These are phyloP conservation scores for Chloris gayana DNA, from an alignment of 176 grass and related monocot genomes.

Conservation along the genomic window DNA sequence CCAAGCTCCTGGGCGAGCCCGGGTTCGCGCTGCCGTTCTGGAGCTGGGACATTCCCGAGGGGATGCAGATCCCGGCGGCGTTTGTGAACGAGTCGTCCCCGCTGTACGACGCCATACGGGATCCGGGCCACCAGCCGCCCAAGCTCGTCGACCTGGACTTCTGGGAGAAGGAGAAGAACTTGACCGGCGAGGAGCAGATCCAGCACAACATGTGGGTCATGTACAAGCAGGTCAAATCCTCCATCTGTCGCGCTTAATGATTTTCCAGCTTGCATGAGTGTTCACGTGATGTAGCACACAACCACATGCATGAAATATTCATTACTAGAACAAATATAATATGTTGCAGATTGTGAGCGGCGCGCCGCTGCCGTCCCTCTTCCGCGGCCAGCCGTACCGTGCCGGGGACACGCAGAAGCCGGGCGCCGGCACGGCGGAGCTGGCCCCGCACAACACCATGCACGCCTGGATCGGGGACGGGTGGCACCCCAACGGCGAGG, in stretches of 20 bases:
- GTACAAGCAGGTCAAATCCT: conserved; percentile 40
- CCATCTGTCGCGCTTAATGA: background rate
- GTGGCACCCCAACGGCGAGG: conserved; percentile 9
- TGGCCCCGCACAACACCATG: conserved; percentile 33
- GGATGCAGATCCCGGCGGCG: conserved; percentile 46
- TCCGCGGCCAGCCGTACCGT: conserved; percentile 45
- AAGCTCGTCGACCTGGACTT: conserved; percentile 41
- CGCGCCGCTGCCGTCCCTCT: conserved; percentile 7
- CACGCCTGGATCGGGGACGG: conserved; percentile 43
- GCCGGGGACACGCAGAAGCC: conserved; percentile 1
- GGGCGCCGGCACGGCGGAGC: conserved; percentile 39
- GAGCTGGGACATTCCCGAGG: conserved; percentile 60
- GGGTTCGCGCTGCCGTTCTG: conserved; percentile 52
- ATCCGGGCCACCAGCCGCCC: conserved; percentile 38
- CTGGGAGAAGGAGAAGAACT: background rate
- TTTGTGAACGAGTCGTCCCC: conserved; percentile 41
- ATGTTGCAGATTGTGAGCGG: conserved; percentile 40
- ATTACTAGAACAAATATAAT: background rate
- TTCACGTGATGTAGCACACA: no score
- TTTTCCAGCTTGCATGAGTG: background rate
- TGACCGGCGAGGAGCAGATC: conserved; percentile 30
- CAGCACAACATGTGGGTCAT: conserved; percentile 43
- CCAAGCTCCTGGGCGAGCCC: conserved; percentile 52
- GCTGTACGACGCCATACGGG: conserved; percentile 40
- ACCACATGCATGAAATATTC: background rate